Conservation (phyloP, 768 basidiomycete species). For the Calocybe gangraenosa region DNA sequence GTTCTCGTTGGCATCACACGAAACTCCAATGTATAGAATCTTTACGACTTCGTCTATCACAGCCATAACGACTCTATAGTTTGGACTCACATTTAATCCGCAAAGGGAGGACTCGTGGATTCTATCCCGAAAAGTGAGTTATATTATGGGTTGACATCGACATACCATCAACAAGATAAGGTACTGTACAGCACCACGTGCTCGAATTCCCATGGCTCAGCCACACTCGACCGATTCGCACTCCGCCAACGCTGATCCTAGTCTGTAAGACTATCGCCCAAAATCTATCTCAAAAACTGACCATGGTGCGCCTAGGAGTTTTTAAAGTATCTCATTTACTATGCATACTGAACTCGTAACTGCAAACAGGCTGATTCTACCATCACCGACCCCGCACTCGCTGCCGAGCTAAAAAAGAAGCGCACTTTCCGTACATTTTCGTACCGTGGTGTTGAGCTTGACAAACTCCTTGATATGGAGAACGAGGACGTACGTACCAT, state of each 20-base stretch:
- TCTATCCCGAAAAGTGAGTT: constrained; percentile 76
- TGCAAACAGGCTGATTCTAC: constrained; percentile 64
- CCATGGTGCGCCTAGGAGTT: constrained; percentile 30
- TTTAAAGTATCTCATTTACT: too few relatives aligned
- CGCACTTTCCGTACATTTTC: constrained; percentile 98
- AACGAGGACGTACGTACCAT: constrained; percentile 87
- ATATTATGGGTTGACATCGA: constrained; percentile 27
- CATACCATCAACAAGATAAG: constrained; percentile 15
- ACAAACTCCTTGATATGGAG: constrained; percentile 93
- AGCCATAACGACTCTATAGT: not conserved
- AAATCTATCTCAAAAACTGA: constrained; percentile 37
- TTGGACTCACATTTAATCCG: constrained; percentile 75
- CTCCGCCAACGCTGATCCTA: constrained; percentile 21
- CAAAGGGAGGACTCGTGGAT: constrained; percentile 89
- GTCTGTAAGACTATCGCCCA: constrained; percentile 34
- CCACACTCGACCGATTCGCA: constrained; percentile 33
- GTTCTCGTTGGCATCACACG: too few relatives aligned
- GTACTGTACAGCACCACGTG: constrained; percentile 65
- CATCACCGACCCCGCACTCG: constrained; percentile 88
- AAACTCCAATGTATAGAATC: not conserved
- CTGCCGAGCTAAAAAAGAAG: constrained; percentile 98
- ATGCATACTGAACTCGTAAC: too few relatives aligned
- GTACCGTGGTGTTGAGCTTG: constrained; percentile 97
- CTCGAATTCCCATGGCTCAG: constrained; percentile 29
- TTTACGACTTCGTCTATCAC: not conserved